Evolutionary conservation across 805 yeast genomes (phyloP), one percentile per base, ranked within the genome.

Genomic region (Yamadazyma scolyti): DNA sequence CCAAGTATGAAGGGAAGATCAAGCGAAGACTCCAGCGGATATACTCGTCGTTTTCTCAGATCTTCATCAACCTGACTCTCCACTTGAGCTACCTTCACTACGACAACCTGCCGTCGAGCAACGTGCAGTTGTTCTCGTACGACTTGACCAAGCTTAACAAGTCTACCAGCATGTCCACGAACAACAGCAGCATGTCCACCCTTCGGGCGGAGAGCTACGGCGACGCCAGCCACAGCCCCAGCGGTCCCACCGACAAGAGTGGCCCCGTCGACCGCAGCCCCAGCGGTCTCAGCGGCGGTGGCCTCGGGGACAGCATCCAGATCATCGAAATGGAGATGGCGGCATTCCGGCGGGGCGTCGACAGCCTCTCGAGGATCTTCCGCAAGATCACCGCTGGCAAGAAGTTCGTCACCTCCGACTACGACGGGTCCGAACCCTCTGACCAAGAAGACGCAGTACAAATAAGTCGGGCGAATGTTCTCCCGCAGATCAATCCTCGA

Each of bases 401-500:
- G 30, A 46, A 37, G 23, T 56, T 62, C 5, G 44, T 43, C 20
- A 33, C 40, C 4, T 46, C 54, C 3, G 71, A 65, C 36, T 65
- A 65, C 39, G 63, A 61, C 37, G 52, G 55, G 3, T 56, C 67
- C 2, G 70, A 61, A 35, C 8, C 15, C 14, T 17, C 26, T 5
- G 30, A 25, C n/a, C 16, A 31, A 18, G 28, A 23, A 6, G 16
- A 29, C 15, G 26, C 23, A 18, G 19, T 10, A 20, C 20, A n/a
- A 9, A 16, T 10, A 7, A 14, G 15, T 10, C 16, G 11, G 27
- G 14, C 9, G 20, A 55, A 63, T 28, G 30, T 56, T 10, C 39
- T 80, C 20, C 93, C 90, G 0, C 82, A 81, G 48, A 58, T 79
- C 2, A 75, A 78, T 41, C 88, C 93, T 6, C 65, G 93, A 37